Base-by-base conservation (phyloP, 345 rosid genomes). In the Euphorbia pulcherrima region DNA sequence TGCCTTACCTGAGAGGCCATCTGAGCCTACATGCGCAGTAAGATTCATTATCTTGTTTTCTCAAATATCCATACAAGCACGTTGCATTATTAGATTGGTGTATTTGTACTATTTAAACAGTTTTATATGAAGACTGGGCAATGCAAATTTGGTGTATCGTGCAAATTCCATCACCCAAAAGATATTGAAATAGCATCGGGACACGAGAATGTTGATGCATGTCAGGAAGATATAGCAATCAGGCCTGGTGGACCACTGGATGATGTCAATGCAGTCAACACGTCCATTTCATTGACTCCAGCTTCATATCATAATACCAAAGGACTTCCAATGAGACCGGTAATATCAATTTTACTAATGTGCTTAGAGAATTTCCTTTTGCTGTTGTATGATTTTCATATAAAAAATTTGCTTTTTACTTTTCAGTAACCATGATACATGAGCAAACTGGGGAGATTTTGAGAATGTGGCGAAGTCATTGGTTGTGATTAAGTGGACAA, bases 111-210 rank as follows among this genome's bases (percentile, higher is more conserved):
- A 62, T 51, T 51, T 77, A 40, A 78, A 75, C 87, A 93, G 98
- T 93, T 87, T 78, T 90, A 87, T 76, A 48, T 85, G 90, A 93
- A 88, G 85, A 93, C 90, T 65, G 97, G 97, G 64, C 82, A 70
- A 75, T 93, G 98, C 82, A 93, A 93, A 77, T 93, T 86, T 84
- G 98, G 97, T 68, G 69, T 80, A 60, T 80, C 89, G 50, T 93
- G 98, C 89, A 93, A 88, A 77, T 93, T 90, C 77, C 81, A 93
- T 80, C 98, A 93, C 77, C 98, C 97, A 71, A 90, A 84, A 72
- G 97, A 93, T 83, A 72, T 86, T 54, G 86, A 78, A 67, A 67
- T 84, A 71, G 59, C 77, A 65, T 74, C 73, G 51, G 78, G 67
- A 48, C 84, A 81, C 82, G 90, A 82, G 61, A 79, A 71, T 78